These are phyloP conservation scores for Poa annua DNA, from an alignment of 176 grass and related monocot genomes.

Conservation along the genomic window DNA sequence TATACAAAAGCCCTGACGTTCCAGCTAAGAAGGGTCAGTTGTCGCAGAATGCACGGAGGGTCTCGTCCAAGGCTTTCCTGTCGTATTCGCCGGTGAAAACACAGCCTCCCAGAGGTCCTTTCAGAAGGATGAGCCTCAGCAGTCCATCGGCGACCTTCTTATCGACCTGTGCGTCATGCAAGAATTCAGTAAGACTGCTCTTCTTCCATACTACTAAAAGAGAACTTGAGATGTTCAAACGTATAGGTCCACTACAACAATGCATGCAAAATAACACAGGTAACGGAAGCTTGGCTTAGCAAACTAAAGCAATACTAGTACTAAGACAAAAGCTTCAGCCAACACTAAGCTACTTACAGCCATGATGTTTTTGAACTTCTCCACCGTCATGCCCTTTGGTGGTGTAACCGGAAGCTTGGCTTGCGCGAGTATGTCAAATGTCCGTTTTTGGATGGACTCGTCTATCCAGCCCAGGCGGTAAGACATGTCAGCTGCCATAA, in stretches of 20 bases:
- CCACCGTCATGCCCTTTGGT: constrained; percentile 82
- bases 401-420: constrained; percentile 84
- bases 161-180: constrained; percentile 67
- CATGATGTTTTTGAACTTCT: constrained; percentile 89
- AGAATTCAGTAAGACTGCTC: constrained; percentile 25
- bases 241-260: background rate
- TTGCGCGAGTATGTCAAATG: constrained; percentile 63
- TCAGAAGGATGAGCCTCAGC: constrained; percentile 86
- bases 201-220: background rate
- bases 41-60: constrained; percentile 76
- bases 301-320: background rate
- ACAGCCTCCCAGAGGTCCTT: constrained; percentile 84
- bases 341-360: constrained; percentile 68
- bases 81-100: constrained; percentile 94
- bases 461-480: constrained; percentile 94
- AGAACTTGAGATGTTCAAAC: background rate
- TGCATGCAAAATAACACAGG: constrained; percentile 3
- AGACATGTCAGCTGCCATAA: constrained; percentile 98
- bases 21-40: constrained; percentile 44
- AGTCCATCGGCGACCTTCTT: constrained; percentile 99
- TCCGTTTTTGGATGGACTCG: constrained; percentile 59
- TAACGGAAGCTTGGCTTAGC: background rate
- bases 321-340: constrained; percentile 36
- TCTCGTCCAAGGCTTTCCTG: constrained; percentile 82
- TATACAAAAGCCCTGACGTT: constrained; percentile 39